Base-by-base conservation (phyloP, 192 early-diverging fungal species). In the Coemansia sp. region DNA sequence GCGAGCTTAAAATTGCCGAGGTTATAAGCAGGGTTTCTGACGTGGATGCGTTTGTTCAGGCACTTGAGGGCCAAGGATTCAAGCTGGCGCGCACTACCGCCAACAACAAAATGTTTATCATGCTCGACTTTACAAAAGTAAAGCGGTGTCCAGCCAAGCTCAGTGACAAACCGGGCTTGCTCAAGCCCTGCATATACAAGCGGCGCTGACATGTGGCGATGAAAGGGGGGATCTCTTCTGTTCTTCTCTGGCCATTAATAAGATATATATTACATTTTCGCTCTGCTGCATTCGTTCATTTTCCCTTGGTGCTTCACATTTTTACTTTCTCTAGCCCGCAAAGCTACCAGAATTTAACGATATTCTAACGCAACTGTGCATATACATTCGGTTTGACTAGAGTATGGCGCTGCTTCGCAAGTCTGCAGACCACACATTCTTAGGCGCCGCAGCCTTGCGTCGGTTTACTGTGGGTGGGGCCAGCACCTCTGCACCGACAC, bases 81-180 rank as follows among this genome's bases (percentile, higher is more conserved):
- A 90, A 89, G 67, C 79, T 93, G 36, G 76, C 78, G 60, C 74
- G 72, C 64, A 93, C 91, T 85, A 90, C 95, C 66, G 82, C 87
- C 12, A 79, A 82, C 29, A 96, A 95, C 87, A 96, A 94, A 64
- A 98, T 98, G 96, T 98, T 98, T 88, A 88, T 94, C 45, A 82
- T 96, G 75, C 85, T 98, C 25, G 89, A 95, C 38, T 94, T 96
- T 64, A 72, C 67, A 90, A 98, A 78, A 34, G 68, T 65, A 42
- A 59, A 60, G 21, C 69, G 63, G 15, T 66, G 59, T 11, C 73
- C 70, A 5, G 67, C 79, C 31, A 84, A 77, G 62, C 19, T 66
- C 48, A 39, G 62, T 21, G 44, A 23, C 19, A 66, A 69, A 1
- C 38, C 51, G 4, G 64, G 37, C 27, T 63, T 78, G 42, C 80